phyloP scores from a whole-genome alignment of 805 yeast species.

The Candida xiaguanensis region DNA sequence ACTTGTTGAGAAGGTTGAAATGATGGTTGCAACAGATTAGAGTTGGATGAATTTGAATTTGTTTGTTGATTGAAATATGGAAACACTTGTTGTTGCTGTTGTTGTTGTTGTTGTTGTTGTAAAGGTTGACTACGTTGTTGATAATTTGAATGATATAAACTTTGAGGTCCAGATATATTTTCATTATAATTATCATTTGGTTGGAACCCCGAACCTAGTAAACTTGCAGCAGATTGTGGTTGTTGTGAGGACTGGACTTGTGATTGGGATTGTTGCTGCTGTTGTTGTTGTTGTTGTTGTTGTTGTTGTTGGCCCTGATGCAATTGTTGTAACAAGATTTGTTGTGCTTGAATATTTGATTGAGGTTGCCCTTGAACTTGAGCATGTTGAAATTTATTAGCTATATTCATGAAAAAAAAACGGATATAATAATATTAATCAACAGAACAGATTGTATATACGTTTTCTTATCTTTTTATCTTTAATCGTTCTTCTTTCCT shows the following conservation, averaged over 20 bases:
- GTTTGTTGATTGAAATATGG: conserved; percentile 14
- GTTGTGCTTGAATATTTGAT: conserved; percentile 39
- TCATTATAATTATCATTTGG: conserved; percentile 15
- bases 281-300: conserved; percentile 29
- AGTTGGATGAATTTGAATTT: conserved; percentile 10
- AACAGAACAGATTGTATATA: background rate
- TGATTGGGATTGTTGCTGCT: conserved; percentile 27
- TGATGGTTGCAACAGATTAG: conserved; percentile 14
- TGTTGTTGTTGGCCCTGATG: conserved; percentile 35
- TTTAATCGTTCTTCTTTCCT: background rate
- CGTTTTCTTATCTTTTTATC: background rate
- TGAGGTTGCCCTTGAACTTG: conserved; percentile 29
- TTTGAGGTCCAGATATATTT: conserved; percentile 11
- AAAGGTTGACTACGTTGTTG: conserved; percentile 22
- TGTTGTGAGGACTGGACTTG: conserved; percentile 21
- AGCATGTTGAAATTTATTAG: conserved; percentile 33
- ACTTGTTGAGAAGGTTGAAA: conserved; percentile 12
- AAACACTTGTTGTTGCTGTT: conserved; percentile 15
- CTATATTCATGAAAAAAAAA: conserved; percentile 31
- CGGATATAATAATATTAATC: background rate
- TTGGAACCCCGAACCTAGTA: conserved; percentile 12
- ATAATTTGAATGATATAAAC: conserved; percentile 18
- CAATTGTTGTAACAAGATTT: conserved; percentile 38
- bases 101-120: conserved; percentile 18
- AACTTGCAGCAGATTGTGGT: conserved; percentile 14